Conservation (phyloP, 2,329 filamentous ascomycete genomes). For the Berkeleyomyces basicola region DNA sequence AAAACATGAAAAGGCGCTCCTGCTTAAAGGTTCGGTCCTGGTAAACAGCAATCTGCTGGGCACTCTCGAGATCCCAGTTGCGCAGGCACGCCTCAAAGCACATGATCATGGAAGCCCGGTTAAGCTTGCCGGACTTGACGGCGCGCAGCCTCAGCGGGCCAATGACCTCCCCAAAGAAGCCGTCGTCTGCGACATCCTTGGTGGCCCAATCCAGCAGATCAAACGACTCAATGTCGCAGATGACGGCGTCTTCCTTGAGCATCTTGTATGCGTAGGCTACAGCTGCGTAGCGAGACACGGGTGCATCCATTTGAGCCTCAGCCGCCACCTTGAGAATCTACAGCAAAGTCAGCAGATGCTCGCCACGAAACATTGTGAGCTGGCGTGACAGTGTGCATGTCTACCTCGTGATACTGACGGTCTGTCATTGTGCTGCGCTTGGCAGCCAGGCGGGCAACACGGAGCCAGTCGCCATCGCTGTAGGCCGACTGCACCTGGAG, state of each 20-base stretch:
- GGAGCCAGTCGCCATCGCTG: conserved; percentile 35
- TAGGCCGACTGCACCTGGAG: conserved; percentile 40
- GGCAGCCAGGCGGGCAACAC: conserved; percentile 34
- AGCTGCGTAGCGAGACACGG: conserved; percentile 6
- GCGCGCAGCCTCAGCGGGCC: conserved; percentile 30
- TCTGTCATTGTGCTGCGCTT: conserved; percentile 30
- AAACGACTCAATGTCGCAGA: conserved; percentile 34
- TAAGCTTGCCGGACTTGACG: conserved; percentile 30
- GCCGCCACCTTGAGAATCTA: conserved; percentile 8
- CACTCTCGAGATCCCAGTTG: conserved; percentile 28
- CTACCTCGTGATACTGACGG: conserved; percentile 40
- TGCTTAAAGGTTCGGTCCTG: conserved; percentile 34
- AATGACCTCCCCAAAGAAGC: conserved; percentile 30
- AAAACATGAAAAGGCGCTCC: conserved; percentile 34
- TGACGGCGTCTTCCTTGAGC: conserved; percentile 27
- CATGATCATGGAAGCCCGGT: conserved; percentile 30
- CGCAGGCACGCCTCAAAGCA: conserved; percentile 37
- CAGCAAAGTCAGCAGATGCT: neutral
- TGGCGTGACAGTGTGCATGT: conserved; percentile 11
- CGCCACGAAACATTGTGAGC: neutral
- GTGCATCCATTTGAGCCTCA: conserved; percentile 3
- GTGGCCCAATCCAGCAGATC: conserved; percentile 40
- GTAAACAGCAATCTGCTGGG: conserved; percentile 33
- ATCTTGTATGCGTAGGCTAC: conserved; percentile 3
- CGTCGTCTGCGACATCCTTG: conserved; percentile 22